Base-by-base conservation (phyloP, 1,284 basidiomycete species). In the Marasmius fiardii region DNA sequence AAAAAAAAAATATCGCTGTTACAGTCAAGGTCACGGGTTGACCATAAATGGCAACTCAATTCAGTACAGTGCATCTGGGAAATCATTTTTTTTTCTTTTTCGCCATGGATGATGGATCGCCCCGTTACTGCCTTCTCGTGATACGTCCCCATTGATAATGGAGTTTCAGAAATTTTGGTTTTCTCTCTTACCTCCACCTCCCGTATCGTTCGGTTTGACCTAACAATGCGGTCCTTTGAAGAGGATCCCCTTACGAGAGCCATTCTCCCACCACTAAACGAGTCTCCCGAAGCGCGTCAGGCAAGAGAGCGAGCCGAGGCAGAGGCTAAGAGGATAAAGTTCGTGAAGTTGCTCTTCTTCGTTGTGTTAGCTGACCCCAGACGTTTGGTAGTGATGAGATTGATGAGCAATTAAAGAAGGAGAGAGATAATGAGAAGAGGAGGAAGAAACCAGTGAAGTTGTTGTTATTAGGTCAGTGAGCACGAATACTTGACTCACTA, bases 371-470 rank as follows among this genome's bases (percentile, higher is more conserved):
- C 41, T 21, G 23, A 18, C 10, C n/a, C 18, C 28, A 18, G 37
- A 16, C 18, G 16, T 11, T 10, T 28, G 24, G 35, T 43, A 87
- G 81, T 66, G 83, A 86, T 47, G 76, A 80, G 58, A 90, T 90
- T 60, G 87, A 90, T 72, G 84, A 85, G 55, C 78, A 82, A 65
- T 69, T 90, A 43, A 75, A 77, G 47, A 74, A 71, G 48, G 86
- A 88, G 62, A 75, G 71, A 59, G 72, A 75, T 14, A 74, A 70
- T 0, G 69, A 80, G 56, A 84, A 75, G 70, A 84, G 77, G 70
- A 80, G 73, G 62, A 80, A 75, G 68, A 77, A 74, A 60, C 77
- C 82, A 0, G 78, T 87, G 59, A 83, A 83, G 62, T 69, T 88
- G 31, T 71, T 88, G 56, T 71, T 87, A 41, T 72, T 88, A 5